Base-by-base conservation (phyloP, 441 rosid genomes). In the Hura crepitans region DNA sequence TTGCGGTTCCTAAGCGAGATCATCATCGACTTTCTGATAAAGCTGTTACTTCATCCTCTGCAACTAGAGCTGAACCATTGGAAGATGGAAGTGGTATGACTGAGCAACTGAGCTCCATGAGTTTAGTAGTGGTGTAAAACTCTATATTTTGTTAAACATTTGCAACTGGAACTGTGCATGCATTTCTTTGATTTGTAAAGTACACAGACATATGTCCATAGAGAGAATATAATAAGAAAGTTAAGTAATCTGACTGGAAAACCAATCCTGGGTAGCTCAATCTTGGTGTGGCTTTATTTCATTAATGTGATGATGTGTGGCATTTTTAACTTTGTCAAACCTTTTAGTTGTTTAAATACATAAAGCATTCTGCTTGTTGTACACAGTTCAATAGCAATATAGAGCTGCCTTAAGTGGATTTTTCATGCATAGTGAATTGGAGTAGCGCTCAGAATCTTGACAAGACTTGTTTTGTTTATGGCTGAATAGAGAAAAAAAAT, bases 51-150 rank as follows among this genome's bases (percentile, higher is more conserved):
- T 70, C 77, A 63, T 71, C 64, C 64, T 69, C 83, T 70, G 76
- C 83, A 65, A 45, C 74, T 74, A 86, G 84, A 77, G 62, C 69
- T 72, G 88, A 77, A 76, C 70, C 54, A 12, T 65, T 72, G 61
- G 86, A 82, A 64, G 82, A 84, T 75, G 85, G 79, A 72, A 81
- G 72, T 71, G 89, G 91, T 87, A 81, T 59, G 79, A 53, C 27
- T 31, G 5, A 17, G 35, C 27, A 60, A 14, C 12, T 20, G 49
- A 31, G 46, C 15, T 42, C 25, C 27, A 37, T 27, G 22, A 69
- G 57, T n/a, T 60, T 3, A 45, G 15, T 42, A 35, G 42, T 64
- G 20, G 15, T 56, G 59, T 23, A 27, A 33, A 13, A 4, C 23
- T 67, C 14, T 43, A 39, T 53, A 37, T n/a, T 51, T 15, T 30